These are phyloP conservation scores for Tetracladium setigerum DNA, from an alignment of 495 filamentous ascomycete genomes.

Conservation along the genomic window DNA sequence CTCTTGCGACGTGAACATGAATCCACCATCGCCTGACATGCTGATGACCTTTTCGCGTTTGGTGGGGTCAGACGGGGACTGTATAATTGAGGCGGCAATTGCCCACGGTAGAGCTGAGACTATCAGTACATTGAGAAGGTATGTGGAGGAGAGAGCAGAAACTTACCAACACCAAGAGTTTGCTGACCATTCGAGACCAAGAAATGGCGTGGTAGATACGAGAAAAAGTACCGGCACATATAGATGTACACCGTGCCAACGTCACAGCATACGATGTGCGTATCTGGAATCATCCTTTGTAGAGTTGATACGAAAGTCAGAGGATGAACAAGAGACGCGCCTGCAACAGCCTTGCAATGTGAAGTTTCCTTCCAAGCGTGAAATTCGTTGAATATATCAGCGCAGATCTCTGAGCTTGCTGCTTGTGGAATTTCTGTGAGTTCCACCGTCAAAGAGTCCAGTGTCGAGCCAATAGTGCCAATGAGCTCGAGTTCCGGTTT, in stretches of 20 bases:
- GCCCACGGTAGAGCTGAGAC: conserved; percentile 33
- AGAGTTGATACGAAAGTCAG: conserved; percentile 27
- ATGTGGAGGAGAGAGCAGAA: too few relatives aligned
- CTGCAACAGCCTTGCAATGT: conserved; percentile 17
- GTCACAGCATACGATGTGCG: conserved; percentile 25
- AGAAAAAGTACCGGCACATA: conserved; percentile 31
- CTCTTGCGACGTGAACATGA: conserved; percentile 30
- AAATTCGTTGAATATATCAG: too few relatives aligned
- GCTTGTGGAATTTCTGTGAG: conserved; percentile 21
- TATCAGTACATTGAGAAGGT: too few relatives aligned
- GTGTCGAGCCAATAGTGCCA: too few relatives aligned
- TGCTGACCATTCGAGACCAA: conserved; percentile 33
- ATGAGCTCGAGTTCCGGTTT: conserved; percentile 27
- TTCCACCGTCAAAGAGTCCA: too few relatives aligned
- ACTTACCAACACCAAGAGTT: conserved; percentile 33
- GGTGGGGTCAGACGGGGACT: conserved; percentile 14
- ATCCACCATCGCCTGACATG: conserved; percentile 28
- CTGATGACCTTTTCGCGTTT: conserved; percentile 27
- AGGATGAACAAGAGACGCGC: conserved; percentile 25
- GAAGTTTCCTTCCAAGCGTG: conserved; percentile 12
- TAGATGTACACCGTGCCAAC: conserved; percentile 36
- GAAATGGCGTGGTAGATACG: conserved; percentile 27
- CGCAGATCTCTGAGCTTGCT: conserved; percentile 6
- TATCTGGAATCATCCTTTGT: conserved; percentile 20
- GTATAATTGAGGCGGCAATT: conserved; percentile 28